Evolutionary conservation across 805 yeast genomes (phyloP).

Genomic region (Metschnikowia lachancei): DNA sequence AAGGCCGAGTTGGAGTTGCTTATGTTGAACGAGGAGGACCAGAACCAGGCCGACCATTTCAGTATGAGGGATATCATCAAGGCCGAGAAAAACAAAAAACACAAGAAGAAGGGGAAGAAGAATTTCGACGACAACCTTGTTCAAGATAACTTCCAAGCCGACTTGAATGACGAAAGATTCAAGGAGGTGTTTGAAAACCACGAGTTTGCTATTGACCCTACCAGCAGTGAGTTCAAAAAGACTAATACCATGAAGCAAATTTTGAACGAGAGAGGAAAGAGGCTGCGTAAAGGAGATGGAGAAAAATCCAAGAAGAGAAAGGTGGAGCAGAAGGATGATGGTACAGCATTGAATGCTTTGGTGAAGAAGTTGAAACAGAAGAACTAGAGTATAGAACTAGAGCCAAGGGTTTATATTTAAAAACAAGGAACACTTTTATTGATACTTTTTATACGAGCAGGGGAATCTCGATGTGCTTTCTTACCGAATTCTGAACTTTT

Average conservation of each 20-base stretch:
- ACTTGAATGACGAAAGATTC: conserved; percentile 82
- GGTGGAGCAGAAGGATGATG: conserved; percentile 8
- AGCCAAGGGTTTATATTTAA: no score
- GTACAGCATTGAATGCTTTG: conserved; percentile 25
- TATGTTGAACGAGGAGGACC: conserved; percentile 57
- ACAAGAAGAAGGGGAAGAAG: conserved; percentile 44
- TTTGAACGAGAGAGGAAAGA: conserved; percentile 68
- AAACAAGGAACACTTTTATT: no score
- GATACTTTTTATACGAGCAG: no score
- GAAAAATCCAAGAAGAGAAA: conserved; percentile 9
- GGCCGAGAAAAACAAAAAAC: conserved; percentile 63
- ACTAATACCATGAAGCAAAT: conserved; percentile 85
- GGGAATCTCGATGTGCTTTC: no score
- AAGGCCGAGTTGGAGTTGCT: conserved; percentile 71
- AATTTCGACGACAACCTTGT: conserved; percentile 49
- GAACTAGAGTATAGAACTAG: conserved; percentile 11
- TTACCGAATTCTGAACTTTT: no score
- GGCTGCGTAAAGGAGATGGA: conserved; percentile 25
- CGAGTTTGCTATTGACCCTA: conserved; percentile 92
- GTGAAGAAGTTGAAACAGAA: conserved; percentile 52
- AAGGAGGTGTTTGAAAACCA: conserved; percentile 78
- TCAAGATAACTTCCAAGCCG: conserved; percentile 58
- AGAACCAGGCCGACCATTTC: conserved; percentile 58
- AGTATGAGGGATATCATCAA: conserved; percentile 73
- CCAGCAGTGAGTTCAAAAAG: conserved; percentile 83